Conservation (phyloP, 495 filamentous ascomycete species). For the Pyrenula aspistea region DNA sequence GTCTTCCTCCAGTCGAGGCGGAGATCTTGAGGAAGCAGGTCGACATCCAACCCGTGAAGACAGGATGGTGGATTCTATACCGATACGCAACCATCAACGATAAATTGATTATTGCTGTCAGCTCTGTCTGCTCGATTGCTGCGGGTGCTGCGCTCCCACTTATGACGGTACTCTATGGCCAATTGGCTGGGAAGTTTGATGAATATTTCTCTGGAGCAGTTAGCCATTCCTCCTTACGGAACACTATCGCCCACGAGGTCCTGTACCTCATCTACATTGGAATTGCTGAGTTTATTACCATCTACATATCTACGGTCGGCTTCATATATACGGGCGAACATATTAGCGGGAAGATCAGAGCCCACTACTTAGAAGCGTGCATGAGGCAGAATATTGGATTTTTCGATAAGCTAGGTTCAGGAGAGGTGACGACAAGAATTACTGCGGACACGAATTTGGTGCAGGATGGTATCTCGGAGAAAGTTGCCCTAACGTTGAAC, state of each 20-base stretch:
- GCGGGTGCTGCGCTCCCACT: slow-evolving; percentile 65
- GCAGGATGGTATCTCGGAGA: slow-evolving; percentile 31
- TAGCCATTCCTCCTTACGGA: background rate
- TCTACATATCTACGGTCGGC: slow-evolving; percentile 16
- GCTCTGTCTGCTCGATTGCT: slow-evolving; percentile 46
- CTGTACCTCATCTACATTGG: slow-evolving; percentile 11
- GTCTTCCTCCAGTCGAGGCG: slow-evolving; percentile 36
- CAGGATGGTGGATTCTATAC: slow-evolving; percentile 49
- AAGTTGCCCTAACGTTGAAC: slow-evolving; percentile 17
- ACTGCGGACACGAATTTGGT: slow-evolving; percentile 27
- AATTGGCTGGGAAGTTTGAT: slow-evolving; percentile 3
- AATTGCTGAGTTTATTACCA: slow-evolving; percentile 18
- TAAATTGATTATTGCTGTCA: slow-evolving; percentile 48
- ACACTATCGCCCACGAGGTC: background rate
- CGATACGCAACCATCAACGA: slow-evolving; percentile 64
- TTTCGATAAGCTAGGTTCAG: slow-evolving; percentile 23
- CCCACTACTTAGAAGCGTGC: slow-evolving; percentile 19
- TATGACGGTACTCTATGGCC: slow-evolving; percentile 46
- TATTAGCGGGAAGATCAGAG: slow-evolving; percentile 20
- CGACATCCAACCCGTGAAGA: slow-evolving; percentile 49
- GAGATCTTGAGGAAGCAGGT: slow-evolving; percentile 61
- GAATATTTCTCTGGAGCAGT: background rate
- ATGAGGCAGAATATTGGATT: slow-evolving; percentile 29
- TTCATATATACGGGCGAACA: slow-evolving; percentile 17
- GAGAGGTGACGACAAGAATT: slow-evolving; percentile 25